Evolutionary conservation across 352 stramenopile species (phyloP).

Genomic region (Phytophthora sansomeana): DNA sequence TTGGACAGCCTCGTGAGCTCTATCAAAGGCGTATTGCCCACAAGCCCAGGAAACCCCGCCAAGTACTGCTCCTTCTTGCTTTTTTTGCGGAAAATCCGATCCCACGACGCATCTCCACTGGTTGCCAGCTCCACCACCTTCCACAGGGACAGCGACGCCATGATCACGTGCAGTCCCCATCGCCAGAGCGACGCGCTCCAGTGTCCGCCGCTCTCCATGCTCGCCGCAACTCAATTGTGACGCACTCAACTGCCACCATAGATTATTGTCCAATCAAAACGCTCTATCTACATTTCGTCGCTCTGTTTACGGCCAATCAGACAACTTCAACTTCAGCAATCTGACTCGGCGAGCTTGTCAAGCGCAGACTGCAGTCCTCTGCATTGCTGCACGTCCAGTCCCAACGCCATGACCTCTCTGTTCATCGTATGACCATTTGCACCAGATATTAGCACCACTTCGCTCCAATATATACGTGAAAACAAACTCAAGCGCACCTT

Average conservation of each 20-base stretch:
- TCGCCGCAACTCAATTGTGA: conserved; percentile 27
- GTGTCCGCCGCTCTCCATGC: conserved; percentile 36
- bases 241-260: conserved; percentile 33
- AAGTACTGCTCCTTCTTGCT: conserved; percentile 33
- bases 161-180: conserved; percentile 65
- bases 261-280: conserved; percentile 42
- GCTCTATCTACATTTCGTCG: conserved; percentile 15
- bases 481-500: conserved; percentile 43
- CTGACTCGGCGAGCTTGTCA: conserved; percentile 36
- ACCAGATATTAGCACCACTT: neutral
- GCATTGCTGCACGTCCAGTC: conserved; percentile 54
- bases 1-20: conserved; percentile 91
- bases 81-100: conserved; percentile 30
- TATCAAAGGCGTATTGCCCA: conserved; percentile 95
- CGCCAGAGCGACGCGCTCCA: conserved; percentile 57
- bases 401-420: conserved; percentile 64
- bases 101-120: conserved; percentile 14
- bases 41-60: conserved; percentile 80
- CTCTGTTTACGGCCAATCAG: conserved; percentile 56
- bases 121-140: conserved; percentile 66
- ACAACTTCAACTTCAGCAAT: conserved; percentile 25
- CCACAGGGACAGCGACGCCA: conserved; percentile 76
- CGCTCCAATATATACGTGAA: neutral
- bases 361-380: conserved; percentile 30
- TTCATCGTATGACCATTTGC: neutral